phyloP scores from a whole-genome alignment of 495 filamentous ascomycete species.

The Annulohypoxylon maeteangense region DNA sequence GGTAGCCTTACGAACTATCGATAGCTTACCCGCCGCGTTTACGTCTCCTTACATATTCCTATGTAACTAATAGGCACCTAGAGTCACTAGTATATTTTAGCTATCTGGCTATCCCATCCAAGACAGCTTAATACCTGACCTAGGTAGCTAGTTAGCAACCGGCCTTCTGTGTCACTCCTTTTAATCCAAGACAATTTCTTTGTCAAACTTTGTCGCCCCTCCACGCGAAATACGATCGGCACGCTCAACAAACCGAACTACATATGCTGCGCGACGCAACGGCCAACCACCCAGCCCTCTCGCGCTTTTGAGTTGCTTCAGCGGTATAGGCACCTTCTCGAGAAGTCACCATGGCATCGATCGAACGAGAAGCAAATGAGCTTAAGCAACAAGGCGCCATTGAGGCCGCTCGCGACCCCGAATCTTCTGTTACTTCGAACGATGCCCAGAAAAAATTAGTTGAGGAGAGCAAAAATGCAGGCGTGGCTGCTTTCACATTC shows the following conservation, averaged over 20 bases:
- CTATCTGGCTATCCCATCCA: slow-evolving; percentile 7
- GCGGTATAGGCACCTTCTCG: slow-evolving; percentile 21
- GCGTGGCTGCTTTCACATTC: slow-evolving; percentile 83
- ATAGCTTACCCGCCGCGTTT: slow-evolving; percentile 37
- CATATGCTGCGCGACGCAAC: slow-evolving; percentile 19
- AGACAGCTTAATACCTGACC: slow-evolving; percentile 17
- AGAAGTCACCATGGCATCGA: slow-evolving; percentile 51
- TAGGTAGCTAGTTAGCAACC: background rate
- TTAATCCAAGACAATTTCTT: slow-evolving; percentile 20
- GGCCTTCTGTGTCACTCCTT: slow-evolving; percentile 17
- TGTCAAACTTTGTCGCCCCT: slow-evolving; percentile 6
- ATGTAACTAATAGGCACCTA: slow-evolving; percentile 22
- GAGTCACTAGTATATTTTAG: slow-evolving; percentile 30
- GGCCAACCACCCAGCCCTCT: slow-evolving; percentile 1
- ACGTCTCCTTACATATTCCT: slow-evolving; percentile 20
- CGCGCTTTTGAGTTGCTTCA: slow-evolving; percentile 37
- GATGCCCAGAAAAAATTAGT: slow-evolving; percentile 76
- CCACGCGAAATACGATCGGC: background rate
- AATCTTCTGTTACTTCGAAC: slow-evolving; percentile 73
- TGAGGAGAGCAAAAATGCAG: slow-evolving; percentile 78
- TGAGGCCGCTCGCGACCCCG: slow-evolving; percentile 75
- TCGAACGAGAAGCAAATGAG: slow-evolving; percentile 60
- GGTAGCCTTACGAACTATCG: slow-evolving; percentile 11
- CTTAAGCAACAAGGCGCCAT: slow-evolving; percentile 81
- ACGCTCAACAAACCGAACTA: slow-evolving; percentile 6